Evolutionary conservation across 257 asterid genomes (phyloP).

Genomic region (Thymus quinquecostatus): DNA sequence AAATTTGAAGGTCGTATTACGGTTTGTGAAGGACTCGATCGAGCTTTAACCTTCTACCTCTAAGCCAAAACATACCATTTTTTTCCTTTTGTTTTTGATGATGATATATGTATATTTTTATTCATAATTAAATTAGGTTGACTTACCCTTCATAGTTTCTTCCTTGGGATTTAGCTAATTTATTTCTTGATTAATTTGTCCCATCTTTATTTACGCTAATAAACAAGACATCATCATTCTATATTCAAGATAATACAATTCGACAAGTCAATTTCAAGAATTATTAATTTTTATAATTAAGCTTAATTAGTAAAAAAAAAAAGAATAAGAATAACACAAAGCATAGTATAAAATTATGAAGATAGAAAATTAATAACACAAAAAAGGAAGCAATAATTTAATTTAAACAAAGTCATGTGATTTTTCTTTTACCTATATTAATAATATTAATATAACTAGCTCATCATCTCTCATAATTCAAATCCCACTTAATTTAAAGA

Average conservation of each 20-base stretch:
- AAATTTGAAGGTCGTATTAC: too few relatives aligned
- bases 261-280: not conserved
- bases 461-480: not conserved
- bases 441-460: not conserved
- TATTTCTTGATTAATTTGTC: not conserved
- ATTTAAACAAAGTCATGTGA: conserved; percentile 27
- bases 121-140: too few relatives aligned
- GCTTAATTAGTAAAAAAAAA: not conserved
- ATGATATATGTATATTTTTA: too few relatives aligned
- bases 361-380: conserved; percentile 3
- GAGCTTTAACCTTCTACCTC: too few relatives aligned
- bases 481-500: not conserved
- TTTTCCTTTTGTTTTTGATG: too few relatives aligned
- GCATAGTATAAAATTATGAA: conserved; percentile 9
- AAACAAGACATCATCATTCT: not conserved
- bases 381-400: conserved; percentile 31
- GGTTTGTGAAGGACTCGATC: too few relatives aligned
- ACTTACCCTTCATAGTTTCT: too few relatives aligned
- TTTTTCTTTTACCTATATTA: conserved; percentile 28
- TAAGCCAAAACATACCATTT: too few relatives aligned
- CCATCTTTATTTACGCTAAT: not conserved
- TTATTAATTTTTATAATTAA: not conserved
- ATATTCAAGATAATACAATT: not conserved
- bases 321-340: conserved; percentile 5
- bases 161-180: not conserved